Base-by-base conservation (phyloP, 1,139 yeast genomes). In the Yamadazyma triangularis region DNA sequence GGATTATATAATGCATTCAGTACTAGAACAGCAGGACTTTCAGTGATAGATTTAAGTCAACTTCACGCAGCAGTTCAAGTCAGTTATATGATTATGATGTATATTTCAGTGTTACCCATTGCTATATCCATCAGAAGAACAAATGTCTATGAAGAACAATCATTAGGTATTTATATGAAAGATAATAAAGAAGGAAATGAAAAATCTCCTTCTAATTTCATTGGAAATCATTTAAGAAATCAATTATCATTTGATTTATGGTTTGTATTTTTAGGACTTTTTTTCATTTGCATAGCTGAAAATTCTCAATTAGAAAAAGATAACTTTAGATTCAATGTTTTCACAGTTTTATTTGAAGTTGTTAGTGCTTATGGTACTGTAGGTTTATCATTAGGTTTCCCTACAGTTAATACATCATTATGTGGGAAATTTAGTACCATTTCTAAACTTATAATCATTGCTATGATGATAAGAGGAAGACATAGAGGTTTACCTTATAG, bases 281-380 rank as follows among this genome's bases (percentile, higher is more conserved):
- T 93, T 50, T 70, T 91, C 29, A 77, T 91, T 25, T 85, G 96
- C 49, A 79, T 89, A 33, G 84, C 87, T 27, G 98, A 93, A 50
- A 86, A 91, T 21, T 57, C 65, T 4, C 74, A 73, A 39, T 63
- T 91, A 24, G 66, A 69, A 31, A 47, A 60, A 3, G 55, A 60
- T 21, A 60, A 64, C 29, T 56, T 66, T 10, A 59, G 73, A 4
- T 87, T 89, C 49, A 66, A 77, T 8, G 74, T 86, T 12, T 91
- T 89, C 56, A 65, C 77, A 8, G 65, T 86, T 3, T 58, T 91
- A 48, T 91, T 91, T 58, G 99, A 91, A 53, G 78, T 88, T 38
- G 84, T 87, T 4, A 83, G 95, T 47, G 98, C 98, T 0, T 93
- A 91, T 56, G 96, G 96, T 54, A 89, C 96, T 0, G 97, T 89